Evolutionary conservation across 768 basidiomycete species (phyloP), one percentile per base, ranked within the genome.

Genomic region (Mycena belliarum): DNA sequence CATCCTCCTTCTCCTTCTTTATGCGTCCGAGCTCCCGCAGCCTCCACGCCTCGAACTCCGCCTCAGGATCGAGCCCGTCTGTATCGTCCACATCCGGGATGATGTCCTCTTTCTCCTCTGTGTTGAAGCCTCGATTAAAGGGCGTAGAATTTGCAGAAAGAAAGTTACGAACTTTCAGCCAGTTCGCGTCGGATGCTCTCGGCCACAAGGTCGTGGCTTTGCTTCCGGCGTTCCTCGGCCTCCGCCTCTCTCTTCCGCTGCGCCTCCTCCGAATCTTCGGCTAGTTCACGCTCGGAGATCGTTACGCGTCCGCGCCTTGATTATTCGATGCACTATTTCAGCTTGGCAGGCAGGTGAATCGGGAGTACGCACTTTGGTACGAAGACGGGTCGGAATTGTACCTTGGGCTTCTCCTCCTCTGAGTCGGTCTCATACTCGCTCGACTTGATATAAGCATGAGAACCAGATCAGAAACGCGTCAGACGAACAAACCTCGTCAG

Each of bases 11-110:
- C 74, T 99, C 97, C 52, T 87, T 84, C 72, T 96, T 93, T 60
- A 99, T 91, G 59, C 97, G 83, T n/a, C 81, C 86, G 9, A 99
- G 82, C 70, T 99, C 97, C 58, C 97, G 85, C 47, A 98, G 73
- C 54, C 97, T 83, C 97, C 97, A 99, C 4, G 89, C 92, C 68
- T 98, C 95, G 64, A 99, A 99, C 71, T 98, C 97, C 50, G 71
- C 86, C 16, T 83, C 80, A 2, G 95, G 91, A 66, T 98, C 95
- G 46, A 95, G 69, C 1, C 92, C 96, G 66, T 99, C 97, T 6
- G 93, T 91, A 70, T 99, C 97, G 73, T 98, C 95, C 0, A 98
- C 82, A 60, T 98, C 95, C 2, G 91, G 91, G 32, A 90, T 74
- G 20, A 86, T 72, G 24, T 89, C 89, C 54, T 91, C 86, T 61